Base-by-base conservation (phyloP, 2,329 filamentous ascomycete species). In the Cercospora sesami region DNA sequence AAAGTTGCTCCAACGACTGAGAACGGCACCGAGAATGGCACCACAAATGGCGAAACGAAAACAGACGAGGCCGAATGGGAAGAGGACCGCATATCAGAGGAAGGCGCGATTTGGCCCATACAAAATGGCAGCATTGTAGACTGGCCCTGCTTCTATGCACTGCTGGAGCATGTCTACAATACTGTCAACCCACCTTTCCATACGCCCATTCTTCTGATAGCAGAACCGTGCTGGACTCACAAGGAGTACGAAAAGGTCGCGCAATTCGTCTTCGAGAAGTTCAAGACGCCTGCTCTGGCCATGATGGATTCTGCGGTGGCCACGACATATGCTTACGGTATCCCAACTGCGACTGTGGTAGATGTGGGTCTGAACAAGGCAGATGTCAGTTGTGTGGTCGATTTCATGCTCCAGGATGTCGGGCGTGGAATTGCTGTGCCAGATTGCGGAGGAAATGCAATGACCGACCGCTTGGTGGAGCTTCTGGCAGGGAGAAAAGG, bases 211-310 rank as follows among this genome's bases (percentile, higher is more conserved):
- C 86, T 98, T 79, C 87, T 99, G 70, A 91, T 98, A 80, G 87
- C 91, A 7, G 92, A 96, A 73, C 94, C 95, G 4, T 90, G 90
- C 73, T 99, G 95, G 94, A 93, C 93, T 4, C 88, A 91, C 8
- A 90, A 91, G 70, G 93, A 97, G 79, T 90, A 90, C 78, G 94
- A 98, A 80, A 87, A 87, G 45, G 90, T 99, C 72, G 91, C 94
- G 14, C 92, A 95, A 71, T 99, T 97, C 83, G 88, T 98, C 72
- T 99, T 99, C 76, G 95, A 99, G 81, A 96, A 95, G 81, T 97
- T 96, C 78, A 95, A 94, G 82, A 95, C 93, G 0, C 95, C 95
- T 0, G 93, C 92, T 0, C 91, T 99, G 62, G 94, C 91, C 74
- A 86, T 98, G 70, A 90, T 99, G 83, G 92, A 98, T 80, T 91